These are phyloP conservation scores for Diaporthe citrichinensis DNA, from an alignment of 2,329 filamentous ascomycete species.

Conservation along the genomic window DNA sequence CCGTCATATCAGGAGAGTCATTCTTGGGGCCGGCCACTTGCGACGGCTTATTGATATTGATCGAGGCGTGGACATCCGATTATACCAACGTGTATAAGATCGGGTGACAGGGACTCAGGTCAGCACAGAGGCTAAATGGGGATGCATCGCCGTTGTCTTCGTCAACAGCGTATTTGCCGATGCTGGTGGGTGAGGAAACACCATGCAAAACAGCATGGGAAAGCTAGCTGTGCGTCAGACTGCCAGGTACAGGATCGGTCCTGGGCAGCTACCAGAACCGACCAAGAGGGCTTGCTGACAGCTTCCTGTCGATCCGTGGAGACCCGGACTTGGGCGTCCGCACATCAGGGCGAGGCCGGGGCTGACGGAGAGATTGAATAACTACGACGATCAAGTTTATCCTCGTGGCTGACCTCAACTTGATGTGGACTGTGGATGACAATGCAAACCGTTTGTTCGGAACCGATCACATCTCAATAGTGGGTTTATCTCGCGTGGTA, in stretches of 20 bases:
- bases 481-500: neutral
- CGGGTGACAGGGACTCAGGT: constrained; percentile 9
- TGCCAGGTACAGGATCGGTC: constrained; percentile 16
- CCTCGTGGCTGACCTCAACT: constrained; percentile 21
- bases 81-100: neutral
- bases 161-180: neutral
- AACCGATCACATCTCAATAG: neutral
- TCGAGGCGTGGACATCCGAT: constrained; percentile 11
- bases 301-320: constrained; percentile 6
- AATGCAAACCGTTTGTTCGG: neutral
- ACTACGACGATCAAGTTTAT: neutral
- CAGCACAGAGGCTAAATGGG: constrained; percentile 13
- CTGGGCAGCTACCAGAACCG: neutral
- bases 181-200: neutral
- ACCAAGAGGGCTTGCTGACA: constrained; percentile 5
- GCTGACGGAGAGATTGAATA: constrained; percentile 4
- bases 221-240: constrained; percentile 4
- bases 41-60: constrained; percentile 23
- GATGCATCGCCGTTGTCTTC: neutral
- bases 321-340: neutral
- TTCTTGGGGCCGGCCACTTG: constrained; percentile 23
- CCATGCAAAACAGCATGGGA: constrained; percentile 1
- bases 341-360: constrained; percentile 14
- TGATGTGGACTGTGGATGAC: constrained; percentile 17
- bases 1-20: constrained; percentile 25